Conservation (phyloP, 495 filamentous ascomycete genomes). For the Neurospora cerealis region DNA sequence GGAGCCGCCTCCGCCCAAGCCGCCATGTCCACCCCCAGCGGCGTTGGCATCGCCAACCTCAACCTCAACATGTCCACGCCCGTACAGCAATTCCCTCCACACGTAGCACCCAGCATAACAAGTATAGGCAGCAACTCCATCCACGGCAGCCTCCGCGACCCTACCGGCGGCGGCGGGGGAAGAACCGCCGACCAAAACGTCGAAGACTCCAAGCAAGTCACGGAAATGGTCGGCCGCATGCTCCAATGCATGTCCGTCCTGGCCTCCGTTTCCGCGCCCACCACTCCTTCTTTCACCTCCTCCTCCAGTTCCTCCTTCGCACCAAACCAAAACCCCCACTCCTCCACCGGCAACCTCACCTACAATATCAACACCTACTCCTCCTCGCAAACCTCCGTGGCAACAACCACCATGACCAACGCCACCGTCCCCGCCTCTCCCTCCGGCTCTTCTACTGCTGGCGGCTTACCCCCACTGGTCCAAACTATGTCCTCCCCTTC, state of each 20-base stretch:
- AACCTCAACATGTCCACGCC: constrained; percentile 6
- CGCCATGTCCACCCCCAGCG: constrained; percentile 10
- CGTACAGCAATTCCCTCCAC: neutral
- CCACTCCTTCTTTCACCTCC: neutral
- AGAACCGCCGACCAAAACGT: constrained; percentile 34
- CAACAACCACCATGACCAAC: neutral
- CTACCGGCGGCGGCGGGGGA: neutral
- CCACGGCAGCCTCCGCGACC: constrained; percentile 19
- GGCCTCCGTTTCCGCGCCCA: constrained; percentile 43
- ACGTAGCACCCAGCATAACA: neutral
- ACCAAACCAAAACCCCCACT: neutral
- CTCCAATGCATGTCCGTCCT: constrained; percentile 92
- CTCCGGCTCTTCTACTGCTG: neutral
- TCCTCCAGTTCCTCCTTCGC: neutral
- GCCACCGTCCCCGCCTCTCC: neutral
- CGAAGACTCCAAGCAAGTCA: constrained; percentile 73
- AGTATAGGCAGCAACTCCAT: constrained; percentile 3
- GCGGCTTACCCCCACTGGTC: neutral
- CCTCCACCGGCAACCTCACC: neutral
- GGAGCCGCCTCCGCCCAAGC: constrained; percentile 14
- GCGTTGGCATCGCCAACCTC: constrained; percentile 17
- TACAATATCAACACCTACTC: neutral
- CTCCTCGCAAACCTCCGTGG: neutral
- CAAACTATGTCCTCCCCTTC: neutral
- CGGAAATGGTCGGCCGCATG: constrained; percentile 91